Percentiles rank a stretch among this genome's conserved stretches.
phyloP scores from a whole-genome alignment of 441 rosid species.

The Arabidopsis hybrid region DNA sequence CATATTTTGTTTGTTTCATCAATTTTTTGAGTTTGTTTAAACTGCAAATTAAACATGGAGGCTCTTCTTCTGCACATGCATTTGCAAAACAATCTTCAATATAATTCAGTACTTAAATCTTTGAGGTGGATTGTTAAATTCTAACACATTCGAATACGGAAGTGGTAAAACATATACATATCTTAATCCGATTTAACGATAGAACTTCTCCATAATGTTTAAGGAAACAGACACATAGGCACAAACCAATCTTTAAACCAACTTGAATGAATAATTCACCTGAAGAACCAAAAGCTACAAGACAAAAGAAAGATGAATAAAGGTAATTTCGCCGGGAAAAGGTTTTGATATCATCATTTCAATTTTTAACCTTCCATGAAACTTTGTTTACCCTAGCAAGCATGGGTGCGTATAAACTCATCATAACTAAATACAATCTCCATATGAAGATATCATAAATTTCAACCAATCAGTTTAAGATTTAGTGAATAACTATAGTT shows the following conservation, averaged over 20 bases:
- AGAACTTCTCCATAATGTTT: neutral
- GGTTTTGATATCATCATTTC: neutral
- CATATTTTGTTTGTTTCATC: neutral
- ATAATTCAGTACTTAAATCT: neutral
- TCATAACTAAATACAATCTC: neutral
- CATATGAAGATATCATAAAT: neutral
- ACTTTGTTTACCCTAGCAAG: neutral
- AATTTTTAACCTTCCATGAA: neutral
- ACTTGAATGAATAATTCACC: slow-evolving; percentile 14
- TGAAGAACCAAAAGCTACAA: neutral
- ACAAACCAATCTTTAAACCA: neutral
- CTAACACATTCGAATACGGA: neutral
- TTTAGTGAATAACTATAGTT: neutral
- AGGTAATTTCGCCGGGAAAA: neutral
- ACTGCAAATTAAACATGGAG: neutral
- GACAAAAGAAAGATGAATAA: no score
- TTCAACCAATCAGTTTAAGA: slow-evolving; percentile 1
- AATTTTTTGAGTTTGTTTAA: neutral
- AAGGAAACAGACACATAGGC: neutral
- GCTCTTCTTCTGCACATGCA: neutral
- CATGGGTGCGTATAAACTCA: neutral
- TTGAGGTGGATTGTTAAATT: neutral
- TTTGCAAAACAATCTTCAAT: neutral
- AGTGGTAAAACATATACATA: neutral
- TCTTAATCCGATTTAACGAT: neutral